Evolutionary conservation across 2,329 filamentous ascomycete species (phyloP), one percentile per base, ranked within the genome.

Genomic region (Fusarium proliferatum): DNA sequence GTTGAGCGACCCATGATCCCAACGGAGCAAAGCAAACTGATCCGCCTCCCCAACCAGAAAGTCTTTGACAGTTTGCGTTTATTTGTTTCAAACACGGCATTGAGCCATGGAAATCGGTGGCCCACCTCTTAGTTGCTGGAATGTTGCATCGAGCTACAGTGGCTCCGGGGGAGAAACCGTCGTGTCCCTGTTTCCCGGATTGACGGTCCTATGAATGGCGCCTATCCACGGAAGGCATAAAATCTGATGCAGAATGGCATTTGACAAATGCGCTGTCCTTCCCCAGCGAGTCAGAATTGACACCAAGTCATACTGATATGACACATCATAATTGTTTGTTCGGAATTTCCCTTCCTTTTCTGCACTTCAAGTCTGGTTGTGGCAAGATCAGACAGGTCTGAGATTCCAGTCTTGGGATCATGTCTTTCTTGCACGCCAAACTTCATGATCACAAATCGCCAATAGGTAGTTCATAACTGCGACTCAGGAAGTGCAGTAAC

Each of bases 111-210:
- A 42, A 64, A 55, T 69, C 59, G 52, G 59, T 49, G 73, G 56
- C 48, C 45, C 65, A 64, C 19, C 19, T 41, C 41, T 41, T 23
- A 36, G 64, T 48, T 68, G 55, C 61, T 76, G 70, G 74, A 77
- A 77, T 77, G 74, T 69, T 67, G 68, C 61, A 74, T 75, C 55
- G 43, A 70, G 63, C 55, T 51, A 77, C 45, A 55, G 39, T 57
- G 53, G 61, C 52, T 46, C 52, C 34, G 63, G 53, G 49, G 34
- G 34, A 53, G 49, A 42, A 42, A 49, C 39, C 13, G 34, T 28
- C 34, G 34, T 38, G 62, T 63, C 51, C 55, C 58, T 67, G 62
- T 71, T 71, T 53, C 42, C 56, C 46, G 46, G 58, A n/a, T 71
- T 61, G 38, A 46, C 34, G 30, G 34, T 56, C 66, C 57, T 51